Base-by-base conservation (phyloP, 1,284 basidiomycete species). In the Pascua guehoae region DNA sequence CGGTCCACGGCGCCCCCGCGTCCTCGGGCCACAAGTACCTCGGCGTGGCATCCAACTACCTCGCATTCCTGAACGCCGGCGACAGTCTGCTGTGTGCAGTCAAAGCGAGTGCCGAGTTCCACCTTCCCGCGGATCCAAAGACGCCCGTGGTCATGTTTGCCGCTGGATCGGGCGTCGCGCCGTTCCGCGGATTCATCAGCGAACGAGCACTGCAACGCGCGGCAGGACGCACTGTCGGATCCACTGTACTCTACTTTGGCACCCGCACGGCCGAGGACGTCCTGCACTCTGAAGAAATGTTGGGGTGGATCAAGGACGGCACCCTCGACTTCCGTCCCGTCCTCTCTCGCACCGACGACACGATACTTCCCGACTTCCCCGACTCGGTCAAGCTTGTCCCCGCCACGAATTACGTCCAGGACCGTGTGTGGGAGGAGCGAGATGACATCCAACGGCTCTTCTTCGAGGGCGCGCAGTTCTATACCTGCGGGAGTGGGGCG, bases 111-210 rank as follows among this genome's bases (percentile, higher is more conserved):
- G 62, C 73, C 15, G 72, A 75, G 16, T 84, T 83, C 79, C 81
- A 81, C 66, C 80, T 79, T 8, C 82, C 82, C 0, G 66, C 73
- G 11, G 79, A 83, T 61, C 78, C 79, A 1, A 52, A 57, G 8
- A 66, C 74, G 14, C 81, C 82, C 4, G 71, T 84, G 41, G 73
- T 83, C 17, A 79, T 83, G 75, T 81, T 81, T 67, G 79, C 78
- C 36, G 80, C 80, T 17, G 82, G 82, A 9, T 78, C 80, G 4
- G 82, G 82, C 0, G 62, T 84, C 18, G 80, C 82, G 8, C 82
- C 82, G 1, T 81, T 84, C 79, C 77, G 81, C 44, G 81, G 81
- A 1, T 84, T 84, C 72, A 73, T 84, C 42, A 80, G 82, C 64
- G 82, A 83, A 63, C 79, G 82, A 15, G 81, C 81, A 15, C 68